Conservation (phyloP, 805 yeast species). For the Cyberlindnera xylosilytica region DNA sequence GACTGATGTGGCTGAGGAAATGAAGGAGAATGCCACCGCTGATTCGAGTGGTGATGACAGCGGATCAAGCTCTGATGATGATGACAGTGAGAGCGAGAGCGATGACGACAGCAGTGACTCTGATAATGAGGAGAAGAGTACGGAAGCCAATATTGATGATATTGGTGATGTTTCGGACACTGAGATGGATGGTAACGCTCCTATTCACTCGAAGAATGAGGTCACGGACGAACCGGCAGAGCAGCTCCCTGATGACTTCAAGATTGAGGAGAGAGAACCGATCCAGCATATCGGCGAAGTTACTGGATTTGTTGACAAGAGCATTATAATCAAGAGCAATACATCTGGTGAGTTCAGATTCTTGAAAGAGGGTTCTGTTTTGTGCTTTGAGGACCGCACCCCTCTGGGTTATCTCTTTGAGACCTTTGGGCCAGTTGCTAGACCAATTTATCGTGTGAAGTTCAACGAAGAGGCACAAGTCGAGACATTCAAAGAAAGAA, state of each 20-base stretch:
- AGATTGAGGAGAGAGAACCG: constrained; percentile 55
- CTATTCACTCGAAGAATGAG: constrained; percentile 80
- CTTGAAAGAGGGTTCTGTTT: constrained; percentile 73
- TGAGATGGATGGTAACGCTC: constrained; percentile 33
- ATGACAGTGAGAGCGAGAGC: neutral
- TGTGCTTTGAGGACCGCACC: constrained; percentile 71
- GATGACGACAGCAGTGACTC: constrained; percentile 2
- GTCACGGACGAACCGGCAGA: constrained; percentile 65
- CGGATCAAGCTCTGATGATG: constrained; percentile 7
- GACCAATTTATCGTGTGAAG: constrained; percentile 78
- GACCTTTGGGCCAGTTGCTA: constrained; percentile 82
- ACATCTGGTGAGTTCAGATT: constrained; percentile 83
- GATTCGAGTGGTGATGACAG: constrained; percentile 1
- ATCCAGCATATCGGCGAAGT: constrained; percentile 72
- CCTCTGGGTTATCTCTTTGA: constrained; percentile 79
- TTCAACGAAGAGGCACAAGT: constrained; percentile 51
- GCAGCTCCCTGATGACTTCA: constrained; percentile 62
- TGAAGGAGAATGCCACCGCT: neutral
- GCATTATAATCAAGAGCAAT: constrained; percentile 67
- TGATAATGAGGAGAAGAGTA: constrained; percentile 10
- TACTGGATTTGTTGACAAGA: constrained; percentile 64
- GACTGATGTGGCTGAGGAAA: neutral
- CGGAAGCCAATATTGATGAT: constrained; percentile 4
- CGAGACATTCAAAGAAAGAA: constrained; percentile 41
- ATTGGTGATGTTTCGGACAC: constrained; percentile 13